These are phyloP conservation scores for Trichoderma virens DNA, from an alignment of 495 filamentous ascomycete genomes.

Conservation along the genomic window DNA sequence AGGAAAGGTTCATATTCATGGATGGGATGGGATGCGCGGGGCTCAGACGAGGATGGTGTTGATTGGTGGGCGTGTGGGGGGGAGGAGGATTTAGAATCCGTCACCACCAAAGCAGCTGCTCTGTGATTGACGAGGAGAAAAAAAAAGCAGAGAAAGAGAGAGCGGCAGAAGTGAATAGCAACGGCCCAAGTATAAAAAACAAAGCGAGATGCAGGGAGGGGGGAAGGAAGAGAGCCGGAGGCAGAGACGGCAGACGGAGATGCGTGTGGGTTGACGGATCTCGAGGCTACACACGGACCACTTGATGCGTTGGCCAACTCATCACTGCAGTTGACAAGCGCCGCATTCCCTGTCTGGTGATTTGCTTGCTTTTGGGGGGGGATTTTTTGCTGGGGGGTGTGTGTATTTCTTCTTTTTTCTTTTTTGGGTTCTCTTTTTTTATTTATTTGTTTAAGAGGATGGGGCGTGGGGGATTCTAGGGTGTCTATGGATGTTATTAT, in stretches of 20 bases:
- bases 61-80: background rate
- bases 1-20: background rate
- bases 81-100: background rate
- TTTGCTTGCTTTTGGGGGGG: background rate
- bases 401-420: no score
- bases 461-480: background rate
- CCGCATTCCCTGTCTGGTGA: conserved; percentile 9
- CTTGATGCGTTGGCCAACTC: conserved; percentile 33
- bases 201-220: background rate
- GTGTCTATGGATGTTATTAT: background rate
- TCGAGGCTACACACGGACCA: conserved; percentile 36
- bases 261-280: background rate
- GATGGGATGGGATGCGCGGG: background rate
- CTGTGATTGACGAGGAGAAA: conserved; percentile 10
- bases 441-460: no score
- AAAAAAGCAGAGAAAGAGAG: conserved; percentile 12
- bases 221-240: conserved; percentile 13
- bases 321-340: conserved; percentile 11
- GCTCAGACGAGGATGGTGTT: background rate
- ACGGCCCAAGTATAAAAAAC: conserved; percentile 4
- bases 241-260: background rate
- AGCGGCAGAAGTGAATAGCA: conserved; percentile 10
- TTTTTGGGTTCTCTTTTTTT: no score
- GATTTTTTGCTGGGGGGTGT: background rate
- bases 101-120: background rate